These are phyloP conservation scores for Boletellus emodensis DNA, from an alignment of 768 basidiomycete genomes.

Conservation along the genomic window DNA sequence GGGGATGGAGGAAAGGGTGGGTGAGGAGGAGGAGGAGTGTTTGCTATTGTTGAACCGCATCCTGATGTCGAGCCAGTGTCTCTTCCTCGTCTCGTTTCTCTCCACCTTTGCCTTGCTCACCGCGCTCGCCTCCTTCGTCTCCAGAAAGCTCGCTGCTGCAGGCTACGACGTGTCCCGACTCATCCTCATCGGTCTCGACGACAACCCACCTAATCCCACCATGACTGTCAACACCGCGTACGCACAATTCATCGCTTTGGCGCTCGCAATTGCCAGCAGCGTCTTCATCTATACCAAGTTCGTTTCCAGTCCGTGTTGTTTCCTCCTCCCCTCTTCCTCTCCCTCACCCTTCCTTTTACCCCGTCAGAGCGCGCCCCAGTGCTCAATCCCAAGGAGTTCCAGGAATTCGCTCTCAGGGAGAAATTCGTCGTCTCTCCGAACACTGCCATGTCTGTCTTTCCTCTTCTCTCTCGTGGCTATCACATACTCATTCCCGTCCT, in stretches of 20 bases:
- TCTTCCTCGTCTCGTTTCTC: constrained; percentile 53
- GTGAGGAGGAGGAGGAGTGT: constrained; percentile 5
- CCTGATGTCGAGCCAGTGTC: constrained; percentile 35
- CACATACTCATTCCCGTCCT: not conserved
- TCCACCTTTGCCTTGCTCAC: constrained; percentile 46
- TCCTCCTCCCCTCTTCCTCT: not conserved
- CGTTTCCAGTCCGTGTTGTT: constrained; percentile 35
- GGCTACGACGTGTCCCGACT: constrained; percentile 57
- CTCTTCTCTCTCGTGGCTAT: not conserved
- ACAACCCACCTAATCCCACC: not conserved
- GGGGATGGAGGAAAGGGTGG: not conserved
- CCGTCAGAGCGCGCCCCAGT: constrained; percentile 60
- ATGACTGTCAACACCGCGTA: constrained; percentile 20
- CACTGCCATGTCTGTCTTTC: constrained; percentile 76
- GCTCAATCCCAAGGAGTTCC: constrained; percentile 73
- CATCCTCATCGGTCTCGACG: constrained; percentile 57
- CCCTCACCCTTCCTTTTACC: not conserved
- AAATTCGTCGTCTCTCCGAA: constrained; percentile 90
- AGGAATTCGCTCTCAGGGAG: constrained; percentile 73
- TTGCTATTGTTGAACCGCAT: constrained; percentile 3
- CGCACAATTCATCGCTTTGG: constrained; percentile 49
- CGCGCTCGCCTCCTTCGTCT: constrained; percentile 39
- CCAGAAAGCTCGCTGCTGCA: constrained; percentile 42
- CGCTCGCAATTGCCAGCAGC: constrained; percentile 46
- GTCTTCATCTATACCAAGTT: constrained; percentile 54